Conservation (phyloP, 2,329 filamentous ascomycete species). For the Ophiocordyceps robertsii region DNA sequence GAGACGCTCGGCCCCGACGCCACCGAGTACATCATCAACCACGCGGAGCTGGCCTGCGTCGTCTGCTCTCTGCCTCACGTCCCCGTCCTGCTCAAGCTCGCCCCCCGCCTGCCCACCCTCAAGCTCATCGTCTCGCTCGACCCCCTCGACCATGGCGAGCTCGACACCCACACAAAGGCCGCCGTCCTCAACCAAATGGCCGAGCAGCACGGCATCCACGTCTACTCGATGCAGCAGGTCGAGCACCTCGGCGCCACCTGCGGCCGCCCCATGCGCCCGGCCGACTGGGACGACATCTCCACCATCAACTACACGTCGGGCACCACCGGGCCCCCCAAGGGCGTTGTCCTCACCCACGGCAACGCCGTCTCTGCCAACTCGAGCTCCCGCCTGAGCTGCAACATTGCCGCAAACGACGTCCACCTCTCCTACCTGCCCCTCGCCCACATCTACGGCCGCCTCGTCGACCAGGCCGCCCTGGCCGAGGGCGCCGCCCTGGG, state of each 20-base stretch:
- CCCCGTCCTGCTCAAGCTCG: conserved; percentile 66
- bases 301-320: conserved; percentile 90
- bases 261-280: conserved; percentile 57
- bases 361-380: conserved; percentile 66
- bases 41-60: conserved; percentile 63
- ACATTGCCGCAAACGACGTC: conserved; percentile 40
- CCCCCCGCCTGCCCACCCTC: conserved; percentile 60
- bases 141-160: conserved; percentile 66
- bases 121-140: conserved; percentile 87
- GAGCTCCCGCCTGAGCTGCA: conserved; percentile 41
- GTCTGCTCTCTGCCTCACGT: conserved; percentile 72
- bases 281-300: conserved; percentile 60
- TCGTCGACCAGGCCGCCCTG: conserved; percentile 65
- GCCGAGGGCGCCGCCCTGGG: conserved; percentile 64
- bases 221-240: conserved; percentile 69
- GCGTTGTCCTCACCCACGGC: conserved; percentile 68
- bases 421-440: conserved; percentile 81
- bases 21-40: conserved; percentile 92
- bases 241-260: conserved; percentile 66
- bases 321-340: conserved; percentile 72
- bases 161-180: conserved; percentile 62
- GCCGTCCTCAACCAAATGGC: conserved; percentile 67
- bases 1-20: conserved; percentile 87
- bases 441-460: conserved; percentile 85
- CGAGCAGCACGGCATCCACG: conserved; percentile 56